Conservation (phyloP, 352 stramenopile species). For the Globisporangium camurandrum region DNA sequence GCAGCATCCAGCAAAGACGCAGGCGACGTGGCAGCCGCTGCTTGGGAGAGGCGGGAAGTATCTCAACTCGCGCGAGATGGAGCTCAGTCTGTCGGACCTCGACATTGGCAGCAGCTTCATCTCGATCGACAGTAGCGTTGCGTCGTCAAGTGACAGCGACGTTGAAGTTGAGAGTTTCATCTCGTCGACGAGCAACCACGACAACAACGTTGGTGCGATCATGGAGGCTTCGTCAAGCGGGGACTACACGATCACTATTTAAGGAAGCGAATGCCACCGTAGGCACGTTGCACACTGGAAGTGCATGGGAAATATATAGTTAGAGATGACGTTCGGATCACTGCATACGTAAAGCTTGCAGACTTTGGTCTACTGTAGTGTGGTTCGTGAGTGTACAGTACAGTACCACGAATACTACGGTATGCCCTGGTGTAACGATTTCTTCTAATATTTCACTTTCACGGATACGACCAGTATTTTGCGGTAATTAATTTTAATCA, state of each 20-base stretch:
- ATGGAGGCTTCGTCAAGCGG: constrained; percentile 44
- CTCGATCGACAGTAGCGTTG: constrained; percentile 1
- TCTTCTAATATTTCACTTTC: too few relatives aligned
- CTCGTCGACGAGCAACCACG: not conserved
- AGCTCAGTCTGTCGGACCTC: constrained; percentile 14
- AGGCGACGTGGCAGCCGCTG: constrained; percentile 8
- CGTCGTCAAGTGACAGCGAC: too few relatives aligned
- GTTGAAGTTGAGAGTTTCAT: constrained; percentile 3
- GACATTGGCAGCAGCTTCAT: constrained; percentile 9
- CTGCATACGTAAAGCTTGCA: too few relatives aligned
- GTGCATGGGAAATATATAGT: not conserved
- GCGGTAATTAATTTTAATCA: too few relatives aligned
- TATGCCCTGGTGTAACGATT: too few relatives aligned
- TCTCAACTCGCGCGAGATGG: not conserved
- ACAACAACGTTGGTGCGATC: constrained; percentile 13
- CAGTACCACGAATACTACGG: too few relatives aligned
- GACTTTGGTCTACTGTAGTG: too few relatives aligned
- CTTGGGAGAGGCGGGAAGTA: not conserved
- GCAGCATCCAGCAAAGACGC: constrained; percentile 18
- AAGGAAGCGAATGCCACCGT: too few relatives aligned
- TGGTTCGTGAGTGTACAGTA: too few relatives aligned
- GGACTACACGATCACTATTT: constrained; percentile 58
- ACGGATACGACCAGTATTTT: too few relatives aligned
- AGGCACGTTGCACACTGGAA: not conserved
- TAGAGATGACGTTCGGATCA: too few relatives aligned